phyloP scores from a whole-genome alignment of 805 yeast species.

The Suhomyces sp. region DNA sequence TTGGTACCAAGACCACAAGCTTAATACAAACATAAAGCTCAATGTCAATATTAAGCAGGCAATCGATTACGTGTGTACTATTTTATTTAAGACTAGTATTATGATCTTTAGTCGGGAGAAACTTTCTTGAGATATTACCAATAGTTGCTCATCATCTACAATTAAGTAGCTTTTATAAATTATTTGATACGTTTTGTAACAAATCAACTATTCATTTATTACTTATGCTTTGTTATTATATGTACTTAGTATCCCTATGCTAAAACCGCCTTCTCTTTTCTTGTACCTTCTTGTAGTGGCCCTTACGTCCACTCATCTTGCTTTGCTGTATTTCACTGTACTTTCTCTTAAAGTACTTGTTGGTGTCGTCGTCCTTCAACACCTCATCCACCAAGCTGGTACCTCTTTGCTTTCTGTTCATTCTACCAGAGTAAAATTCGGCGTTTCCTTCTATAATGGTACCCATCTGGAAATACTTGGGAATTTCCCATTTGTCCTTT shows the following conservation, averaged over 20 bases:
- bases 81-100: too few species aligned
- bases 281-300: slow-evolving; percentile 60
- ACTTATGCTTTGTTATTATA: not conserved
- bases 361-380: slow-evolving; percentile 65
- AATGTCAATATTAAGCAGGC: too few species aligned
- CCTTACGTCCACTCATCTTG: slow-evolving; percentile 62
- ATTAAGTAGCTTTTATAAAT: too few species aligned
- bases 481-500: slow-evolving; percentile 73
- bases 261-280: slow-evolving; percentile 55
- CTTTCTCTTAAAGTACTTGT: slow-evolving; percentile 79
- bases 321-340: slow-evolving; percentile 73
- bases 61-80: too few species aligned
- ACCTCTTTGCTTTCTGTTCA: slow-evolving; percentile 71
- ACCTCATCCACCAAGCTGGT: slow-evolving; percentile 79
- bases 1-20: too few species aligned
- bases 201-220: too few species aligned
- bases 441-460: slow-evolving; percentile 80
- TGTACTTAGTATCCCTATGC: not conserved
- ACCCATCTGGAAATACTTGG: slow-evolving; percentile 84
- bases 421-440: slow-evolving; percentile 68
- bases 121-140: too few species aligned
- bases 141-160: too few species aligned
- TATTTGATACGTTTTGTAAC: too few species aligned
- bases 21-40: too few species aligned
- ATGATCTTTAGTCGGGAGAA: too few species aligned